Conservation (phyloP, 305 asterid genomes). For the Plantago lanceolata region DNA sequence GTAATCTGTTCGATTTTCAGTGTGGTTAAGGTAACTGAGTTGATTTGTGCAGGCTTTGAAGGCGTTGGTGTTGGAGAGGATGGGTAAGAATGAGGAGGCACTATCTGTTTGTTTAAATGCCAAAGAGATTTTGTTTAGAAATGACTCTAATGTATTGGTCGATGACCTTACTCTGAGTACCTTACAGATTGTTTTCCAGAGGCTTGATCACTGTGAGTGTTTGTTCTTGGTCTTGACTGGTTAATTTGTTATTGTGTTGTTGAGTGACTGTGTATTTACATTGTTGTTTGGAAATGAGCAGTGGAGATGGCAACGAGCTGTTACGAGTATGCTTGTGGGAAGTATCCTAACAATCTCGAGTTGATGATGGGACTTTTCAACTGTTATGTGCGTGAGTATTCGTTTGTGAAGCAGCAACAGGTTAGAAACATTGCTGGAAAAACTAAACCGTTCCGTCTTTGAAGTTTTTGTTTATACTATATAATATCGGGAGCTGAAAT, state of each 20-base stretch:
- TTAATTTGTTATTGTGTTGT: neutral
- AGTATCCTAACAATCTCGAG: neutral
- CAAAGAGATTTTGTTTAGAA: constrained; percentile 57
- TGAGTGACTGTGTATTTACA: neutral
- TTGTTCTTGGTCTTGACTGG: constrained; percentile 3
- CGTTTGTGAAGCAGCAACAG: constrained; percentile 98
- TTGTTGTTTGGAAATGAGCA: constrained; percentile 31
- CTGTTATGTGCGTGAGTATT: constrained; percentile 89
- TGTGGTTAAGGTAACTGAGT: no score
- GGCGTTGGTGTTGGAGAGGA: constrained; percentile 80
- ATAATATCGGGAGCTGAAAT: constrained; percentile 9
- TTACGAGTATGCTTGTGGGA: constrained; percentile 27
- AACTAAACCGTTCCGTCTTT: neutral
- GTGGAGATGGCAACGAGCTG: constrained; percentile 47
- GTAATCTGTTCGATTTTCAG: neutral
- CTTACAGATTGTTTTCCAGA: constrained; percentile 90
- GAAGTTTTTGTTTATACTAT: neutral
- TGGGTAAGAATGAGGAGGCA: constrained; percentile 88
- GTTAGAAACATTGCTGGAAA: constrained; percentile 37
- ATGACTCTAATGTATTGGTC: constrained; percentile 51
- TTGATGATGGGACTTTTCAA: constrained; percentile 64
- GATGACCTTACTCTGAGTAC: constrained; percentile 96
- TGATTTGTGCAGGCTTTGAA: constrained; percentile 66
- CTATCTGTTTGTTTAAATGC: constrained; percentile 74
- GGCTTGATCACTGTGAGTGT: constrained; percentile 77